Percentiles rank a stretch among this genome's conserved stretches.
Conservation (phyloP, 345 rosid genomes). For the Populus pruinosa region DNA sequence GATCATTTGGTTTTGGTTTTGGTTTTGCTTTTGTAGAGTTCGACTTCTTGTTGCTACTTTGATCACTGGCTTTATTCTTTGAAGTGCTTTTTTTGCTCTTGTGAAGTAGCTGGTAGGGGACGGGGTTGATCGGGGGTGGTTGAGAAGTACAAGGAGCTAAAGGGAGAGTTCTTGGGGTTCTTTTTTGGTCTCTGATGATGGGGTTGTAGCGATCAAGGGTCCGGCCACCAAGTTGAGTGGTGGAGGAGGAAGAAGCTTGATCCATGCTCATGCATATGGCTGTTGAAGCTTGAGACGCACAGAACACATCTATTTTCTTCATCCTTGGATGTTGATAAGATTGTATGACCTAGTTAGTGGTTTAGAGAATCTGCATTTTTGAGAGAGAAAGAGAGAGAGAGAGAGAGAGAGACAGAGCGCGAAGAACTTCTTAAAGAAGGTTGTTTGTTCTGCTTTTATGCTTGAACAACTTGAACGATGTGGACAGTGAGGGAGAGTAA, state of each 20-base stretch:
- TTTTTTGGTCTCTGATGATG: slow-evolving; percentile 64
- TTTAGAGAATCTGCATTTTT: slow-evolving; percentile 25
- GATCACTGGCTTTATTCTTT: slow-evolving; percentile 12
- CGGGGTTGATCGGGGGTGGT: slow-evolving; percentile 39
- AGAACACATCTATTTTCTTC: slow-evolving; percentile 58
- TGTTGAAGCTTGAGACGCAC: slow-evolving; percentile 84
- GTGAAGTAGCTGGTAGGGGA: slow-evolving; percentile 38
- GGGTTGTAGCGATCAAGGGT: slow-evolving; percentile 89
- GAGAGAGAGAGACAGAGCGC: slow-evolving; percentile 3
- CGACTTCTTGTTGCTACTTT: slow-evolving; percentile 15
- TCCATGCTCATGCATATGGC: slow-evolving; percentile 65
- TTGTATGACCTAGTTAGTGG: slow-evolving; percentile 15
- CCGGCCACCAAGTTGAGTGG: slow-evolving; percentile 43
- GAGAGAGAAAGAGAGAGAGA: slow-evolving; percentile 10
- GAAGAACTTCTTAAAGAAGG: slow-evolving; percentile 20
- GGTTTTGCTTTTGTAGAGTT: slow-evolving; percentile 3
- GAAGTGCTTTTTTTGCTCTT: slow-evolving; percentile 34
- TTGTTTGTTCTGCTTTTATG: slow-evolving; percentile 21
- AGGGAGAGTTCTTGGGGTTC: slow-evolving; percentile 44
- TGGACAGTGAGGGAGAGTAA: neutral
- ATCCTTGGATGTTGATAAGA: slow-evolving; percentile 23
- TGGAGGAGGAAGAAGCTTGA: slow-evolving; percentile 28
- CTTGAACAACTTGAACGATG: neutral
- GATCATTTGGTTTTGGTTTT: slow-evolving; percentile 5
- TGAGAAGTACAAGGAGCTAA: slow-evolving; percentile 38